Base-by-base conservation (phyloP, 2,329 filamentous ascomycete species). In the Apiospora marii region DNA sequence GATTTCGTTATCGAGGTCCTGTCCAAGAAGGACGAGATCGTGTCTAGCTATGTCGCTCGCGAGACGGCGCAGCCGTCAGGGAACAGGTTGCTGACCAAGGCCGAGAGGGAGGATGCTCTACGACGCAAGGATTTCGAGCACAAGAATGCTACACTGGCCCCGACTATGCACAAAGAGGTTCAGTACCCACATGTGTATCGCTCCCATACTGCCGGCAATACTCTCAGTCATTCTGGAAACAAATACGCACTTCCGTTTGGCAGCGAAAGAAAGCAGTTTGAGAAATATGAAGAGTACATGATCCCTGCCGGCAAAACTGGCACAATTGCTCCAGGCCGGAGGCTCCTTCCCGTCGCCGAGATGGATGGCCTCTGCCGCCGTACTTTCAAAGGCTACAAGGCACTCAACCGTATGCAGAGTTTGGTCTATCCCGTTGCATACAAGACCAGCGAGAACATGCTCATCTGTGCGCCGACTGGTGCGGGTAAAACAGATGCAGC, bases 401-500 rank as follows among this genome's bases (percentile, higher is more conserved):
- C 93, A 3, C 88, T 99, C 73, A 99, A 99, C 80, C 92, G 97
- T 41, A 99, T 99, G 97, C 96, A 99, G 84, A 98, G 95, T 81
- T 87, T 99, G 68, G 94, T 98, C 0, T 98, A 98, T 78, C 95
- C 95, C 0, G 94, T 99, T 6, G 96, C 95, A 0, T 98, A 99
- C 84, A 94, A 92, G 81, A 98, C 94, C 2, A 98, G 92, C 79
- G 96, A 99, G 83, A 99, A 99, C 77, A 98, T 99, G 96, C 90
- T 99, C 70, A 97, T 99, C 73, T 99, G 96, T 82, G 96, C 96
- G 30, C 96, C 96, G 5, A 99, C 96, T 71, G 96, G 96, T 90
- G 95, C 95, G 74, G 96, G 96, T 90, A 99, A 99, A 88, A 99
- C 96, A 1, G 96, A 99, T 83, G 96, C 96, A 43, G 97, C 96